phyloP scores from a whole-genome alignment of 345 rosid species.

The Eucalyptus cladocalyx region DNA sequence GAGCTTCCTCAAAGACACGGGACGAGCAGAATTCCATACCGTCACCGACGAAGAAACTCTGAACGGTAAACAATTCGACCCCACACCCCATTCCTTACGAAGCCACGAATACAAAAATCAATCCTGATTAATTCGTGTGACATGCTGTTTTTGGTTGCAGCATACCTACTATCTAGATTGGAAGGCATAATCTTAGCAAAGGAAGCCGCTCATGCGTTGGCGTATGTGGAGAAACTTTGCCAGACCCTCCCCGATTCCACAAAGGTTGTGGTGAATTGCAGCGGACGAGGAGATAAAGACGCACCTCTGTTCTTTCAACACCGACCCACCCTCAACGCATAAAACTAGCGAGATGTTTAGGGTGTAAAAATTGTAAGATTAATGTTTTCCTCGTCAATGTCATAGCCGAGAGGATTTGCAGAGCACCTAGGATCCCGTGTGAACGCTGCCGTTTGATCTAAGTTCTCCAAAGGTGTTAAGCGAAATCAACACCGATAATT shows the following conservation, averaged over 20 bases:
- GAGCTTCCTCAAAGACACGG: constrained; percentile 56
- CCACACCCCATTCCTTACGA: not conserved
- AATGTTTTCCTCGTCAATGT: not conserved
- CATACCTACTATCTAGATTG: constrained; percentile 33
- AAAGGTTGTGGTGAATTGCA: constrained; percentile 54
- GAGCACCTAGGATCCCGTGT: not conserved
- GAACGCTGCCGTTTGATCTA: not conserved
- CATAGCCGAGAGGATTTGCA: not conserved
- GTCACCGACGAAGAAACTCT: constrained; percentile 67
- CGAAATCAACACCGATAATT: not conserved
- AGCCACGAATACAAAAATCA: not conserved
- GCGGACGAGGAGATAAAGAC: constrained; percentile 80
- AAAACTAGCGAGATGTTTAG: not conserved
- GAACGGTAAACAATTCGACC: constrained; percentile 22
- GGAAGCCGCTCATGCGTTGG: constrained; percentile 77
- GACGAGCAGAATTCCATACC: constrained; percentile 53
- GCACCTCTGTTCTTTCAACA: constrained; percentile 4
- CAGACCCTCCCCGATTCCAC: constrained; percentile 35
- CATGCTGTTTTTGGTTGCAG: constrained; percentile 6
- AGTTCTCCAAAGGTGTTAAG: not conserved
- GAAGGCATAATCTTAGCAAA: constrained; percentile 70
- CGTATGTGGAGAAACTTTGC: constrained; percentile 51
- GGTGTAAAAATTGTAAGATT: not conserved
- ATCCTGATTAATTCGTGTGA: not conserved
- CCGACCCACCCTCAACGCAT: not conserved